Conservation (phyloP, 2,329 filamentous ascomycete genomes). For the Hirsutella rhossiliensis region DNA sequence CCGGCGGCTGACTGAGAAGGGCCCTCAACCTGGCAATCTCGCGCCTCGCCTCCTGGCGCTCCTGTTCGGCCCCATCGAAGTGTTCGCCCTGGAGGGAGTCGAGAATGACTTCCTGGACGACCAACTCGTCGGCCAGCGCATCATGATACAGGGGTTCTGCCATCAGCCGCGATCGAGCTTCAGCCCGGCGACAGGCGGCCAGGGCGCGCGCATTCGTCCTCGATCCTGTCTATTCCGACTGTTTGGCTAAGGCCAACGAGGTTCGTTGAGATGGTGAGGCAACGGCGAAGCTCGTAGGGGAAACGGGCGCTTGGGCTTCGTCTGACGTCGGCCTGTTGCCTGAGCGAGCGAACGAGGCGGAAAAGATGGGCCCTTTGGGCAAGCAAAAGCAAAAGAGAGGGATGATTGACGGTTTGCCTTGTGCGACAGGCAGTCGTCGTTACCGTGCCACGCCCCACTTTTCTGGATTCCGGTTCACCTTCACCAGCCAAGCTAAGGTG, state of each 20-base stretch:
- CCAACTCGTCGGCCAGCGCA: conserved; percentile 27
- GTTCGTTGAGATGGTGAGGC: not conserved
- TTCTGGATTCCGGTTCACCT: no score
- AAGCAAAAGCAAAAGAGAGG: no score
- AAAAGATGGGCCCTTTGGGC: no score
- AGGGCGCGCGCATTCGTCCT: conserved; percentile 2
- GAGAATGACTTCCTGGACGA: conserved; percentile 29
- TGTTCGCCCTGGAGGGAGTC: conserved; percentile 21
- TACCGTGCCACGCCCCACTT: no score
- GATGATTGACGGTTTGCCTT: no score
- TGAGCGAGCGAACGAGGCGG: no score
- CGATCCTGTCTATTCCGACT: not conserved
- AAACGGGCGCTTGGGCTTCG: no score
- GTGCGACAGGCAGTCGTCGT: no score
- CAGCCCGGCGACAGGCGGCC: conserved; percentile 4
- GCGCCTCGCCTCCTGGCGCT: conserved; percentile 12
- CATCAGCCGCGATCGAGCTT: conserved; percentile 7
- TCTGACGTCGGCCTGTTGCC: no score
- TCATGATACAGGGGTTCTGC: conserved; percentile 9
- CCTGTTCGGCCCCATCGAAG: conserved; percentile 16
- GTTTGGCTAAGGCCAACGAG: not conserved
- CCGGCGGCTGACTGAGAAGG: conserved; percentile 8
- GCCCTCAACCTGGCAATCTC: conserved; percentile 20
- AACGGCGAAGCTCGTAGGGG: no score
- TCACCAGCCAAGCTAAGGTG: no score